phyloP scores from a whole-genome alignment of 176 grass and related monocot species.

The Coix lacrymajobi region DNA sequence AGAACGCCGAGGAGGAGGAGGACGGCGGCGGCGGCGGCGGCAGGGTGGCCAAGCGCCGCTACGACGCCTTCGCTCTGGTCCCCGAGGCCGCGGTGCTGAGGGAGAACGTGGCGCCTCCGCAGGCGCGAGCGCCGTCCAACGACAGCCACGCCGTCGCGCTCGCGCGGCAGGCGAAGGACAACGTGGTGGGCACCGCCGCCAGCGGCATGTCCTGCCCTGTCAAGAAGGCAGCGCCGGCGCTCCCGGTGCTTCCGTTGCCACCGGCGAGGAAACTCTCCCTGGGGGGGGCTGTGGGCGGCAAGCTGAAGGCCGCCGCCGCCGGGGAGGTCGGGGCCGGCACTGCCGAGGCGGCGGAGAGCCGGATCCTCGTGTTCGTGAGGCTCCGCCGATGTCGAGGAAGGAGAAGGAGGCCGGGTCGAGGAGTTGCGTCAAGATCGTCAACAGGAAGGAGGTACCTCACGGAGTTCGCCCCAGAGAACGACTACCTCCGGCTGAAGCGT shows the following conservation, averaged over 20 bases:
- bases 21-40: neutral
- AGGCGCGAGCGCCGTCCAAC: constrained; percentile 22
- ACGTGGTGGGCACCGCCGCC: constrained; percentile 8
- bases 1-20: constrained; percentile 20
- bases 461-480: constrained; percentile 77
- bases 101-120: constrained; percentile 30
- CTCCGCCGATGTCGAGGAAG: constrained; percentile 70
- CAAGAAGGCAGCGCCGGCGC: constrained; percentile 35
- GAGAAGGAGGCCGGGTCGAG: constrained; percentile 65
- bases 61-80: neutral
- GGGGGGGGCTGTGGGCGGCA: constrained; percentile 44
- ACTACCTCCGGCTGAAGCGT: constrained; percentile 88
- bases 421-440: constrained; percentile 93
- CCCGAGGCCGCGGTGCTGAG: constrained; percentile 26
- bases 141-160: constrained; percentile 30
- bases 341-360: constrained; percentile 35
- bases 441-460: constrained; percentile 85
- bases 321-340: constrained; percentile 17
- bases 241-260: neutral
- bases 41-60: neutral
- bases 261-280: constrained; percentile 64
- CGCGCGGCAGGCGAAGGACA: constrained; percentile 51
- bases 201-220: constrained; percentile 45
- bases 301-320: constrained; percentile 20
- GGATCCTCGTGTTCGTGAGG: constrained; percentile 84